Conservation (phyloP, 495 filamentous ascomycete species). For the Hapsidospora chrysogenum region DNA sequence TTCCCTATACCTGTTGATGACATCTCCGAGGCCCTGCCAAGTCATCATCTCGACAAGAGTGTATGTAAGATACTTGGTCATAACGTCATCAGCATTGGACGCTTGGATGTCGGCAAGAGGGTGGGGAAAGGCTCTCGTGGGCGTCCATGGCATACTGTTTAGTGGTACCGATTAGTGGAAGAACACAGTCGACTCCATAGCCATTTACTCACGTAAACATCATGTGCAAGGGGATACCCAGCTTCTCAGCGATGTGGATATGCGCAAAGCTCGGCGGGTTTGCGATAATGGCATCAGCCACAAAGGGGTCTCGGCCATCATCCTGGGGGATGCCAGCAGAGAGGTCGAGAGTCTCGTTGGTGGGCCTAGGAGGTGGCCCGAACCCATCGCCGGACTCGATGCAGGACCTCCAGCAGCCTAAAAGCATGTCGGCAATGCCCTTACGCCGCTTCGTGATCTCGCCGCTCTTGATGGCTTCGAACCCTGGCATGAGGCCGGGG, state of each 20-base stretch:
- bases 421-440: constrained; percentile 45
- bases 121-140: constrained; percentile 51
- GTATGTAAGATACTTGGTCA: constrained; percentile 58
- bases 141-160: constrained; percentile 36
- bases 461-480: constrained; percentile 47
- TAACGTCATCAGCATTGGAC: constrained; percentile 36
- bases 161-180: constrained; percentile 13
- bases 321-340: constrained; percentile 7
- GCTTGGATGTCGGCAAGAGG: constrained; percentile 50
- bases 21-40: constrained; percentile 46
- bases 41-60: constrained; percentile 54
- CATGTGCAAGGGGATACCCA: constrained; percentile 47
- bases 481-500: constrained; percentile 48
- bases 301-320: constrained; percentile 26
- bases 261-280: constrained; percentile 53
- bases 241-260: constrained; percentile 45
- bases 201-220: constrained; percentile 32
- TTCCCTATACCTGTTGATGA: constrained; percentile 47
- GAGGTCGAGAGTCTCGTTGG: constrained; percentile 9
- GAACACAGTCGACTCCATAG: constrained; percentile 8
- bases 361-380: constrained; percentile 6
- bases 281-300: constrained; percentile 59
- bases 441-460: constrained; percentile 42
- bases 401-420: constrained; percentile 45
- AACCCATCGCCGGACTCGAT: constrained; percentile 31